A percentile compares a stretch with the other conserved stretches of the same genome.
Conservation (phyloP, 345 rosid genomes). For the Euphorbia pulcherrima region DNA sequence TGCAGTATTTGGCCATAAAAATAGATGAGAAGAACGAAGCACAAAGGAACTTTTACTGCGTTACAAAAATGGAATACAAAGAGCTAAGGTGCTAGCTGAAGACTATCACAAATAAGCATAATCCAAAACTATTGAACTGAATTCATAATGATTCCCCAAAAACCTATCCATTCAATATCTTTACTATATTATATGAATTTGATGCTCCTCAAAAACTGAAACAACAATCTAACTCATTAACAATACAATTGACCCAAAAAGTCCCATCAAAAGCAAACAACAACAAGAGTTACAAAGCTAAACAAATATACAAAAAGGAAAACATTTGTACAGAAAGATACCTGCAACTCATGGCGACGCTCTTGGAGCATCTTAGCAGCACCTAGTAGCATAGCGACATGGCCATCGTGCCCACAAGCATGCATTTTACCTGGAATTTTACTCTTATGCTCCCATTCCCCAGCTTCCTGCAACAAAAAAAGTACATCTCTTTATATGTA, state of each 20-base stretch:
- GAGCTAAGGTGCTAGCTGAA: background rate
- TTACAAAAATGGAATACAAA: background rate
- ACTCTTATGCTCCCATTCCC: slow-evolving; percentile 82
- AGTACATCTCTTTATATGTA: no score
- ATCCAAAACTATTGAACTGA: no score
- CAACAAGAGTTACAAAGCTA: background rate
- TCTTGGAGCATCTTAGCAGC: slow-evolving; percentile 59
- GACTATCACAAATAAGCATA: no score
- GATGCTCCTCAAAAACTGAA: background rate
- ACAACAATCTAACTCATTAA: background rate
- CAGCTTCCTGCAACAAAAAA: slow-evolving; percentile 52
- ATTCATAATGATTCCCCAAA: background rate
- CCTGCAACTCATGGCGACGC: slow-evolving; percentile 15
- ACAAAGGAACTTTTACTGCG: background rate
- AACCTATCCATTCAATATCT: background rate
- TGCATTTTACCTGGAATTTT: slow-evolving; percentile 92
- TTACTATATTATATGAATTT: background rate
- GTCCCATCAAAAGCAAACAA: background rate
- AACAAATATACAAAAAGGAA: background rate
- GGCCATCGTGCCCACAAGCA: slow-evolving; percentile 94
- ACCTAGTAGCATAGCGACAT: slow-evolving; percentile 88
- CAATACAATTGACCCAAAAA: background rate
- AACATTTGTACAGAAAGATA: background rate
- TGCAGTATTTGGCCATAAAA: no score
- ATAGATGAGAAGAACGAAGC: background rate